Evolutionary conservation across 148 eudicot genomes (phyloP).

Genomic region (Selenicereus undatus): DNA sequence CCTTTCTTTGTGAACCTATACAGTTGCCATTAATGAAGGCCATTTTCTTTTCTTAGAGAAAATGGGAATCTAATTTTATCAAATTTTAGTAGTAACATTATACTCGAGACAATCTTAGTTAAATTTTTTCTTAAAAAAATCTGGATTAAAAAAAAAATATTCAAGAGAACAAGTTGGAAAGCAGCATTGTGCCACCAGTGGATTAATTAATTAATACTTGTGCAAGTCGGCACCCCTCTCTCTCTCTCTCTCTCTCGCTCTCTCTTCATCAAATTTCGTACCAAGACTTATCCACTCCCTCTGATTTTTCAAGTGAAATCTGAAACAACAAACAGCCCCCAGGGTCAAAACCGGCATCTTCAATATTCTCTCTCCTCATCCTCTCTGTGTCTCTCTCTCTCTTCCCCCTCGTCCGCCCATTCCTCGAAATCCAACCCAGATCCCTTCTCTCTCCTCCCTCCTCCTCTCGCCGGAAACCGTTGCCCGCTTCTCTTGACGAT

Average conservation of each 20-base stretch:
- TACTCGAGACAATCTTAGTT: too few relatives aligned
- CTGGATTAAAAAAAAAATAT: too few relatives aligned
- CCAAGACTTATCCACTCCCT: neutral
- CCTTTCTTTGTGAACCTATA: too few relatives aligned
- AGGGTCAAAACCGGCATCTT: conserved; percentile 18
- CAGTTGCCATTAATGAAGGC: too few relatives aligned
- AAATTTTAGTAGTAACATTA: too few relatives aligned
- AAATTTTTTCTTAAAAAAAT: too few relatives aligned
- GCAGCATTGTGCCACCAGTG: too few relatives aligned
- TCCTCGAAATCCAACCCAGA: conserved; percentile 2
- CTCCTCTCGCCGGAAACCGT: conserved; percentile 26
- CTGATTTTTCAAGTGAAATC: neutral
- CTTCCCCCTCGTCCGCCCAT: conserved; percentile 5
- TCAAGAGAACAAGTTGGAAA: too few relatives aligned
- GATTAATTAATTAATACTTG: neutral
- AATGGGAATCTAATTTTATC: too few relatives aligned
- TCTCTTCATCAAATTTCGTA: neutral
- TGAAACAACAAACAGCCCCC: neutral
- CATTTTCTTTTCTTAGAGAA: too few relatives aligned
- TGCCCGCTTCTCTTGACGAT: conserved; percentile 17
- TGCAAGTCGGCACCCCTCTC: neutral
- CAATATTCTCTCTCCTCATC: conserved; percentile 14
- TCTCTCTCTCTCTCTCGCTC: neutral
- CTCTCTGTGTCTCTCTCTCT: neutral
- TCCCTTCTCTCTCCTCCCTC: neutral